Evolutionary conservation across 176 grass and related monocot genomes (phyloP).

Genomic region (Areca catechu): DNA sequence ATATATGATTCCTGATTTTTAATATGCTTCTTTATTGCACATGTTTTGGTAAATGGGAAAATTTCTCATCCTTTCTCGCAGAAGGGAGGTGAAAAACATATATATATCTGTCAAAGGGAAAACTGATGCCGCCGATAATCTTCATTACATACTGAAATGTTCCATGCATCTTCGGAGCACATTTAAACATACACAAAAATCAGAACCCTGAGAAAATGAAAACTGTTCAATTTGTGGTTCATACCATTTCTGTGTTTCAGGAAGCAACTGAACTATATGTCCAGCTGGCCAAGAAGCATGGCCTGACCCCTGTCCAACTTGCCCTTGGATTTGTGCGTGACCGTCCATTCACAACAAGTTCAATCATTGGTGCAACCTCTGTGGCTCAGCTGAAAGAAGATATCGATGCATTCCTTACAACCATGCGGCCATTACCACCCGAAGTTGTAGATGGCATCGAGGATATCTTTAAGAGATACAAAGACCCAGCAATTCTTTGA

Average conservation of each 20-base stretch:
- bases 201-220: too few relatives aligned
- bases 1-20: neutral
- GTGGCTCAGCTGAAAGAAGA: constrained; percentile 77
- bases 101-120: too few relatives aligned
- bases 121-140: too few relatives aligned
- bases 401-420: constrained; percentile 40
- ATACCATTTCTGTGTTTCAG: constrained; percentile 8
- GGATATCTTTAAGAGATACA: constrained; percentile 62
- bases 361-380: constrained; percentile 79
- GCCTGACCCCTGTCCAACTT: constrained; percentile 65
- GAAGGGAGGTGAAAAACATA: too few relatives aligned
- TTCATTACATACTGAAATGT: too few relatives aligned
- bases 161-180: too few relatives aligned
- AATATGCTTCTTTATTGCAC: neutral
- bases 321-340: constrained; percentile 74
- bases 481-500: constrained; percentile 60
- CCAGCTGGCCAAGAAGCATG: constrained; percentile 61
- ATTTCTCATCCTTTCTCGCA: too few relatives aligned
- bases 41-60: too few relatives aligned
- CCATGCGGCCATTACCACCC: constrained; percentile 43
- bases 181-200: too few relatives aligned
- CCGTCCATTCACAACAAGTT: constrained; percentile 58
- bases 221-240: too few relatives aligned
- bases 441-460: constrained; percentile 49
- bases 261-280: constrained; percentile 60